phyloP scores from a whole-genome alignment of 331 rosid genomes.

The Malus hybrid region DNA sequence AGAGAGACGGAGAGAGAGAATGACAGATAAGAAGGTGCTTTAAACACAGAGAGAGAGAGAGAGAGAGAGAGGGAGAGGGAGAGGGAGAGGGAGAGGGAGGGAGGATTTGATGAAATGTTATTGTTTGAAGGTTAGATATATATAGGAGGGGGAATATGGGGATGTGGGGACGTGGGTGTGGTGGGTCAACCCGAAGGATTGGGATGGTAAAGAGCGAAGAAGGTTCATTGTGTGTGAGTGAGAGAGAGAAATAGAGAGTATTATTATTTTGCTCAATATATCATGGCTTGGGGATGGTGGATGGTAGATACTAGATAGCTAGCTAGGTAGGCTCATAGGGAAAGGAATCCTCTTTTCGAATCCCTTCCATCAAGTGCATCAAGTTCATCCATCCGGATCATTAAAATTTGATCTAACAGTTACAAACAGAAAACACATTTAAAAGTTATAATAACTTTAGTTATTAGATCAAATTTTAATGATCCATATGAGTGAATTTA shows the following conservation, averaged over 20 bases:
- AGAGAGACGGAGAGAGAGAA: no score
- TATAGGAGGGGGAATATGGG: slow-evolving; percentile 15
- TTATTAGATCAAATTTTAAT: no score
- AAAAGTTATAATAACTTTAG: no score
- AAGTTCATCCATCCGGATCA: no score
- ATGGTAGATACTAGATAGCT: not conserved
- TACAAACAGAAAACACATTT: no score
- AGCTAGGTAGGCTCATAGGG: not conserved
- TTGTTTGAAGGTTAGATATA: slow-evolving; percentile 34
- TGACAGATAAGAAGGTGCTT: not conserved
- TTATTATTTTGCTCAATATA: no score
- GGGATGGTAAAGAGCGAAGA: slow-evolving; percentile 43
- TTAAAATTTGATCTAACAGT: no score
- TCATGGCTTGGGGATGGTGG: not conserved
- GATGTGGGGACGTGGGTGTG: slow-evolving; percentile 37
- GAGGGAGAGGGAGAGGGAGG: not conserved
- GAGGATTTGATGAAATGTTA: slow-evolving; percentile 20
- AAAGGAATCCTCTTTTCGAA: no score
- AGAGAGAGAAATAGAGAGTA: not conserved
- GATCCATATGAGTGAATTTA: no score
- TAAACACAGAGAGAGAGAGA: not conserved
- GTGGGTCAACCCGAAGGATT: slow-evolving; percentile 60
- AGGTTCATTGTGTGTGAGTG: slow-evolving; percentile 40
- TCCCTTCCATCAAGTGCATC: no score
- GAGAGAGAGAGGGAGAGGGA: not conserved